phyloP scores from a whole-genome alignment of 805 yeast genomes.

The Sugiyamaella mastotermitis region DNA sequence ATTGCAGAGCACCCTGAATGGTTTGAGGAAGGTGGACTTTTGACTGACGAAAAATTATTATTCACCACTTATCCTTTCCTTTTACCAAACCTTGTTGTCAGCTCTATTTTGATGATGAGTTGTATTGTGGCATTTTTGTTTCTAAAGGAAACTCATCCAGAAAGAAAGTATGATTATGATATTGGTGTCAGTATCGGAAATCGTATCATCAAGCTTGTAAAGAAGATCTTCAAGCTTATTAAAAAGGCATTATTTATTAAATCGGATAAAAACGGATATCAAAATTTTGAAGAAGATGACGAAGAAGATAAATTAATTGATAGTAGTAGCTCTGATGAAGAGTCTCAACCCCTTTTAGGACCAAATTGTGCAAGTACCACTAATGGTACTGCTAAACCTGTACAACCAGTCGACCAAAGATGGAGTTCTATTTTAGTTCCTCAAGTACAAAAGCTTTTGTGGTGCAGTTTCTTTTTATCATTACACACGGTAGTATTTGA shows the following conservation, averaged over 20 bases:
- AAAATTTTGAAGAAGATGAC: not conserved
- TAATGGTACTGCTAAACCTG: conserved; percentile 2
- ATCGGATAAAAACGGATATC: too few species aligned
- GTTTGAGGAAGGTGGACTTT: conserved; percentile 16
- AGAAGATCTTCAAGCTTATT: not conserved
- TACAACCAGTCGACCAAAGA: conserved; percentile 11
- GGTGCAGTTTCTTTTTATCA: conserved; percentile 27
- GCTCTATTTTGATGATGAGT: conserved; percentile 34
- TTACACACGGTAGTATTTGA: conserved; percentile 44
- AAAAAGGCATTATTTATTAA: not conserved
- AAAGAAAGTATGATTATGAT: conserved; percentile 36
- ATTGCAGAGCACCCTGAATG: conserved; percentile 27
- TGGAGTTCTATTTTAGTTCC: conserved; percentile 20
- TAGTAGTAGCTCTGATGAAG: not conserved
- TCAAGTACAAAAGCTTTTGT: conserved; percentile 14
- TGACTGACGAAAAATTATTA: conserved; percentile 4
- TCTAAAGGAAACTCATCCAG: conserved; percentile 48
- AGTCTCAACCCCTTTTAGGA: not conserved
- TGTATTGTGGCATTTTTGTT: conserved; percentile 39
- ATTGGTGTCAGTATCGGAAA: conserved; percentile 44
- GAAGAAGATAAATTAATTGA: not conserved
- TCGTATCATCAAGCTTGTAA: conserved; percentile 3
- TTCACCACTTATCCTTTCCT: conserved; percentile 43
- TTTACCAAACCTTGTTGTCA: conserved; percentile 46
- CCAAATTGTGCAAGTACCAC: not conserved